Evolutionary conservation across 768 basidiomycete species (phyloP).

Genomic region (Tephrocybe sp.): DNA sequence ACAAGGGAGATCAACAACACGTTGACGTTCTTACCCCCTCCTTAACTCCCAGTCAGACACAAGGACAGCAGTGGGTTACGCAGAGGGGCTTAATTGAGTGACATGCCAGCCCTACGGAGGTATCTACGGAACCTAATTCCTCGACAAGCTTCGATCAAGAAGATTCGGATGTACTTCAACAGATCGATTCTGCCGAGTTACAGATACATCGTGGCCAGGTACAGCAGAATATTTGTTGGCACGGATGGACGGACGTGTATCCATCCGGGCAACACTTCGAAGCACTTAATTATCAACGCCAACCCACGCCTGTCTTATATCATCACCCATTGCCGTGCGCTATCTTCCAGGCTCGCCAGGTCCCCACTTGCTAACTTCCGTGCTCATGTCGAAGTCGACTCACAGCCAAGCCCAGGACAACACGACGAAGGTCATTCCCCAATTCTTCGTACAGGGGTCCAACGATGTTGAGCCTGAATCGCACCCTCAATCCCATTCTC

Average conservation of each 20-base stretch:
- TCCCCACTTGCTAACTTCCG: slow-evolving; percentile 1
- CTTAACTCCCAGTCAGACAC: slow-evolving; percentile 6
- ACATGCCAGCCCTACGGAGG: slow-evolving; percentile 2
- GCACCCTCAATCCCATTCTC: slow-evolving; percentile 29
- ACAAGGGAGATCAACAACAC: not conserved
- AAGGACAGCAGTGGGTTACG: not conserved
- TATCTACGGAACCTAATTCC: slow-evolving; percentile 15
- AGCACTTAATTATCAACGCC: slow-evolving; percentile 22
- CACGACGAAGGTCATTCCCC: slow-evolving; percentile 29
- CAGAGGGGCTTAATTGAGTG: not conserved
- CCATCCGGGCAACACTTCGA: slow-evolving; percentile 20
- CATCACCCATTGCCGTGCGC: slow-evolving; percentile 23
- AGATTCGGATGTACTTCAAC: slow-evolving; percentile 22
- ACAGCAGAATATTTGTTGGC: slow-evolving; percentile 27
- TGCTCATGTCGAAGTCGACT: slow-evolving; percentile 18
- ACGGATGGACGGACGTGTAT: slow-evolving; percentile 18
- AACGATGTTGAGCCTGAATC: slow-evolving; percentile 30
- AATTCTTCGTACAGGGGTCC: slow-evolving; percentile 27
- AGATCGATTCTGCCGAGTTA: slow-evolving; percentile 26
- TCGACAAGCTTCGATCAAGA: slow-evolving; percentile 18
- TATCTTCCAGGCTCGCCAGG: slow-evolving; percentile 14
- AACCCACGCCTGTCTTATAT: slow-evolving; percentile 29
- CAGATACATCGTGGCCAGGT: slow-evolving; percentile 27
- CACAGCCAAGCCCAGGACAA: slow-evolving; percentile 23
- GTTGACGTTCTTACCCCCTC: not conserved